Conservation (phyloP, 2,329 filamentous ascomycete genomes). For the Fusarium stilboides region DNA sequence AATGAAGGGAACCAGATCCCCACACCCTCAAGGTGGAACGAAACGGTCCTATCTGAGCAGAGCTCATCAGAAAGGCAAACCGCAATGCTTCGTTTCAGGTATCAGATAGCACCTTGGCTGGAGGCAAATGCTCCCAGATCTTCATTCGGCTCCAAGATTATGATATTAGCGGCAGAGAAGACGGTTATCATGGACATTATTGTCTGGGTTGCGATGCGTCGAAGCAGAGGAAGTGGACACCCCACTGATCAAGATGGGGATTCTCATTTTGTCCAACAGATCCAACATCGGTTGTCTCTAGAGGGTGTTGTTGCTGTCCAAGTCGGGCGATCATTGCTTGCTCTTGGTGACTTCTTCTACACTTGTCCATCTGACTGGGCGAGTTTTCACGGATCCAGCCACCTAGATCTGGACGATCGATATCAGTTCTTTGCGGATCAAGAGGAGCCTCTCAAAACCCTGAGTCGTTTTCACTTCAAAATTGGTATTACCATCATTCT, state of each 20-base stretch:
- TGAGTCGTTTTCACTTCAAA: constrained; percentile 21
- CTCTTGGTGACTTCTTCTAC: constrained; percentile 23
- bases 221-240: background rate
- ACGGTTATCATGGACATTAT: constrained; percentile 21
- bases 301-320: constrained; percentile 11
- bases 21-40: constrained; percentile 27
- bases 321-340: constrained; percentile 5
- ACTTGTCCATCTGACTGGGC: constrained; percentile 20
- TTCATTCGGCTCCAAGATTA: constrained; percentile 18
- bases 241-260: background rate
- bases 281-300: constrained; percentile 10
- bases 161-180: constrained; percentile 22
- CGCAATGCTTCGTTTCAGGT: constrained; percentile 36
- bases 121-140: constrained; percentile 32
- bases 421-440: constrained; percentile 15
- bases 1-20: constrained; percentile 27
- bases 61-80: constrained; percentile 34
- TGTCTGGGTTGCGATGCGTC: constrained; percentile 23
- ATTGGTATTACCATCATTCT: background rate
- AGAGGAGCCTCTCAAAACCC: constrained; percentile 22
- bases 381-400: background rate
- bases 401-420: background rate
- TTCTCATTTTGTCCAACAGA: constrained; percentile 13
- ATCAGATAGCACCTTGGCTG: constrained; percentile 34
- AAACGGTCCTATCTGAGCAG: constrained; percentile 26